Percentiles rank a stretch among this genome's conserved stretches.
Conservation (phyloP, 2,329 filamentous ascomycete species). For the Colletotrichum plurivorum region DNA sequence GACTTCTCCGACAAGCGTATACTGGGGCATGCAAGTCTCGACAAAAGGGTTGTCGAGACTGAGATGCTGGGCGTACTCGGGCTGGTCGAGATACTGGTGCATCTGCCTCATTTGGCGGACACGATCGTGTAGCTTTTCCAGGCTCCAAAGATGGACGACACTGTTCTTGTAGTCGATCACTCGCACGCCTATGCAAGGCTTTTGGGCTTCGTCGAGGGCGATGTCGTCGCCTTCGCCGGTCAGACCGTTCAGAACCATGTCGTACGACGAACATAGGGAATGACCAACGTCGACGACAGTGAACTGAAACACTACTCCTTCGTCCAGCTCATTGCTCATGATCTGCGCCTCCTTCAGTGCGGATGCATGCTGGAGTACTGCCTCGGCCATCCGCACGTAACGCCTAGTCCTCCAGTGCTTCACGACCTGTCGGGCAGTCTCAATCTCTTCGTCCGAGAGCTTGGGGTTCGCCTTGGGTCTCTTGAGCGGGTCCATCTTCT, state of each 20-base stretch:
- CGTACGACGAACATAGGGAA: slow-evolving; percentile 91
- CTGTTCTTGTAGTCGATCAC: slow-evolving; percentile 91
- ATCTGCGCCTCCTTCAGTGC: slow-evolving; percentile 95
- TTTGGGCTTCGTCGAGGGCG: slow-evolving; percentile 83
- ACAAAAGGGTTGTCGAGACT: slow-evolving; percentile 94
- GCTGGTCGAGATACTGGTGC: slow-evolving; percentile 95
- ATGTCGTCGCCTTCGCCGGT: slow-evolving; percentile 87
- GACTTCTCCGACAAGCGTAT: slow-evolving; percentile 91
- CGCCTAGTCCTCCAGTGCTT: slow-evolving; percentile 86
- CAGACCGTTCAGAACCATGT: slow-evolving; percentile 93
- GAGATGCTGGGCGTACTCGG: slow-evolving; percentile 94
- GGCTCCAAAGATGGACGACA: slow-evolving; percentile 92
- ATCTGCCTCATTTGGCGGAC: slow-evolving; percentile 95
- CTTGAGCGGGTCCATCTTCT: slow-evolving; percentile 78
- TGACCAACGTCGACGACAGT: slow-evolving; percentile 92
- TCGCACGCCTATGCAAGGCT: slow-evolving; percentile 91
- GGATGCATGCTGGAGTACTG: slow-evolving; percentile 88
- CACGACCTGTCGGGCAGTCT: slow-evolving; percentile 75
- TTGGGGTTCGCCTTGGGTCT: slow-evolving; percentile 72
- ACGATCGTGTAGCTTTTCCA: slow-evolving; percentile 90
- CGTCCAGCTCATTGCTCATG: slow-evolving; percentile 97
- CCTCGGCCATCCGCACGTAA: slow-evolving; percentile 95
- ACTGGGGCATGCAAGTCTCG: slow-evolving; percentile 91
- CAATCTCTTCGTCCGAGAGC: slow-evolving; percentile 80
- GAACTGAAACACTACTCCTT: slow-evolving; percentile 95